Conservation (phyloP, 2,329 filamentous ascomycete species). For the Apiospora rasikravindrae region DNA sequence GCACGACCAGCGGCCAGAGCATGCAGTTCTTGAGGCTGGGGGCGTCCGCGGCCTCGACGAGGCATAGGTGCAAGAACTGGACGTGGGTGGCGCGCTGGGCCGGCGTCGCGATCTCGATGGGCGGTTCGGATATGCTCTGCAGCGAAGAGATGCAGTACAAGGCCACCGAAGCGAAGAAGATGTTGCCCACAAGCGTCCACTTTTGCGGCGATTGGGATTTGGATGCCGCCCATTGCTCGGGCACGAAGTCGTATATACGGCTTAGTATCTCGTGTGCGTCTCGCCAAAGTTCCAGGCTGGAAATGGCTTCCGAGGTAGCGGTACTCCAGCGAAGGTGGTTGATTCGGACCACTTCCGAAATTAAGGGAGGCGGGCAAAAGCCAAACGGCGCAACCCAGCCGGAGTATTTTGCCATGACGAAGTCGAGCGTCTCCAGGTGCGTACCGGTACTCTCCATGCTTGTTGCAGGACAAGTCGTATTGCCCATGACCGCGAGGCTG, state of each 20-base stretch:
- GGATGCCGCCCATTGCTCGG: constrained; percentile 36
- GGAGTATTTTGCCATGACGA: constrained; percentile 28
- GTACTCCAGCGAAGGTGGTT: constrained; percentile 41
- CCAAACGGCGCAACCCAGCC: constrained; percentile 31
- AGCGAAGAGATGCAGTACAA: constrained; percentile 45
- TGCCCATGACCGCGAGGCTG: constrained; percentile 40
- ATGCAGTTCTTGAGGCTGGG: constrained; percentile 32
- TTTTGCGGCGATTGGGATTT: constrained; percentile 32
- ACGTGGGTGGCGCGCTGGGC: constrained; percentile 23
- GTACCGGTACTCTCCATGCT: constrained; percentile 33
- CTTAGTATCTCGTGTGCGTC: constrained; percentile 33
- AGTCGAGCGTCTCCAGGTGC: constrained; percentile 35
- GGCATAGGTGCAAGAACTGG: constrained; percentile 27
- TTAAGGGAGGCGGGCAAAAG: constrained; percentile 39
- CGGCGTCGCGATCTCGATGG: constrained; percentile 25
- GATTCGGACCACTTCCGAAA: constrained; percentile 41
- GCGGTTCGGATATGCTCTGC: constrained; percentile 39
- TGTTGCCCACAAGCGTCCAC: constrained; percentile 36
- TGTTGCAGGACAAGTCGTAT: constrained; percentile 43
- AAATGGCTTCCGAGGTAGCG: background rate
- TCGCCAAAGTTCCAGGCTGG: constrained; percentile 19
- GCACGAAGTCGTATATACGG: constrained; percentile 37
- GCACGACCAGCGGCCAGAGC: constrained; percentile 44
- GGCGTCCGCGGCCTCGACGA: constrained; percentile 28
- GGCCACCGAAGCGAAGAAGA: constrained; percentile 39